Evolutionary conservation across 2,329 filamentous ascomycete genomes (phyloP), one percentile per base, ranked within the genome.

Genomic region (Exophiala spinifera): DNA sequence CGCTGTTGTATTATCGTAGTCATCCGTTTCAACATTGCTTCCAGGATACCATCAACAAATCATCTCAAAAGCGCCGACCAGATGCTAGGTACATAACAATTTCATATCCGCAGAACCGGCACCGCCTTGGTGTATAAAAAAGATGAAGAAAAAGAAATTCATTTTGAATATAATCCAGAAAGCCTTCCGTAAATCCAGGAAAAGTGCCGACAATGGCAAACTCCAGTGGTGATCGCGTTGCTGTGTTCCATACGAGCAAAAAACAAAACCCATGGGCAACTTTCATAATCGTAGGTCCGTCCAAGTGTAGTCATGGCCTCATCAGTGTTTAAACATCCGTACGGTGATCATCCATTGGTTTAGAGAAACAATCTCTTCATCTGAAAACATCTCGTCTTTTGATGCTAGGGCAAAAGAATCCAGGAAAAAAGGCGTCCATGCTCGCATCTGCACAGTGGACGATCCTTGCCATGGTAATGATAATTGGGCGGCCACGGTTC

Each of bases 21-120:
- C 51, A 51, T 55, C 48, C 48, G 28, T 55, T 21, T 51, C 31
- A 45, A 52, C 53, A 52, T 46, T 48, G 40, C 37, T 42, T 37
- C 28, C 36, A 13, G 46, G 15, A 45, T 15, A 25, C 20, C 46
- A 34, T 28, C 14, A 39, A 39, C 11, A 47, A 48, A 15, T 13
- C 20, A 51, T 17, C 40, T 50, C 37, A 19, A 46, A 42, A 19
- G 51, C 57, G 45, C 53, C 57, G 44, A 52, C 51, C 51, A 39
- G 55, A 60, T 55, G 56, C 59, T 59, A 52, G 50, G 48, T 51
- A 55, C 55, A 53, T 44, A 51, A 50, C 39, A 54, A 44, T 43
- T 53, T 50, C 54, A 46, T 31, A 46, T 33, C 43, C 42, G 57
- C 53, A 69, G 69, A 67, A 66, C 70, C 69, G 59, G 55, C 60